These are phyloP conservation scores for Pestalotiopsis sp. DNA, from an alignment of 2,329 filamentous ascomycete genomes.

Conservation along the genomic window DNA sequence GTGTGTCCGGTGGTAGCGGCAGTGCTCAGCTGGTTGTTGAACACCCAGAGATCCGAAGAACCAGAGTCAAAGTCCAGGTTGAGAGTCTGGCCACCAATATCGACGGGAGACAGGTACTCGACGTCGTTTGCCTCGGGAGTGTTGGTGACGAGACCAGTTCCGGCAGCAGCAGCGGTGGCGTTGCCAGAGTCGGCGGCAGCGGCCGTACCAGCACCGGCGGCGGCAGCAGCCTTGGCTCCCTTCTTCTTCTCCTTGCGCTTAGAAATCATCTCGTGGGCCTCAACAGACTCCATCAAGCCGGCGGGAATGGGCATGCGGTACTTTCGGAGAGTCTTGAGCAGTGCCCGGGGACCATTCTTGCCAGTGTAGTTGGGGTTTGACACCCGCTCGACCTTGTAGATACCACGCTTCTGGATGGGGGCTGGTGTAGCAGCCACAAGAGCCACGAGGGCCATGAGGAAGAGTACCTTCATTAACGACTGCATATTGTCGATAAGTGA, in stretches of 20 bases:
- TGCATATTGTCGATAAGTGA: constrained; percentile 22
- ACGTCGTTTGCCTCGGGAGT: constrained; percentile 32
- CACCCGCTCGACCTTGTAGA: constrained; percentile 34
- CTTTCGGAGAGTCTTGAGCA: constrained; percentile 33
- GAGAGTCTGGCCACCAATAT: constrained; percentile 33
- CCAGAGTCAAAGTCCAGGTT: constrained; percentile 38
- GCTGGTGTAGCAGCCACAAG: constrained; percentile 28
- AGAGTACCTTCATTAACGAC: constrained; percentile 27
- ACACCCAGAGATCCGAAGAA: constrained; percentile 38
- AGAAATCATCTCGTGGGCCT: constrained; percentile 27
- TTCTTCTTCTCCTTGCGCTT: constrained; percentile 21
- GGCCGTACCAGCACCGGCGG: not conserved
- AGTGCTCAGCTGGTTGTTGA: constrained; percentile 34
- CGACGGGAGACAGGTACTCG: constrained; percentile 35
- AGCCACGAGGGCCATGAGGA: constrained; percentile 29
- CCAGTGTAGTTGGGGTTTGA: constrained; percentile 30
- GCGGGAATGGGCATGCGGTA: constrained; percentile 34
- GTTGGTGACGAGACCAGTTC: constrained; percentile 27
- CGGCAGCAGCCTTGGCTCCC: not conserved
- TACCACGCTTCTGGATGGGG: constrained; percentile 30
- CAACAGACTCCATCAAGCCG: constrained; percentile 22
- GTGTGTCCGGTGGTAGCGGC: constrained; percentile 29
- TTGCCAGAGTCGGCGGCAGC: constrained; percentile 14
- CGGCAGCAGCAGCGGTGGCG: constrained; percentile 20
- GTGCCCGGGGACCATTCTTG: constrained; percentile 31